These are phyloP conservation scores for Sungouiella blattae DNA, from an alignment of 805 yeast species.

Conservation along the genomic window DNA sequence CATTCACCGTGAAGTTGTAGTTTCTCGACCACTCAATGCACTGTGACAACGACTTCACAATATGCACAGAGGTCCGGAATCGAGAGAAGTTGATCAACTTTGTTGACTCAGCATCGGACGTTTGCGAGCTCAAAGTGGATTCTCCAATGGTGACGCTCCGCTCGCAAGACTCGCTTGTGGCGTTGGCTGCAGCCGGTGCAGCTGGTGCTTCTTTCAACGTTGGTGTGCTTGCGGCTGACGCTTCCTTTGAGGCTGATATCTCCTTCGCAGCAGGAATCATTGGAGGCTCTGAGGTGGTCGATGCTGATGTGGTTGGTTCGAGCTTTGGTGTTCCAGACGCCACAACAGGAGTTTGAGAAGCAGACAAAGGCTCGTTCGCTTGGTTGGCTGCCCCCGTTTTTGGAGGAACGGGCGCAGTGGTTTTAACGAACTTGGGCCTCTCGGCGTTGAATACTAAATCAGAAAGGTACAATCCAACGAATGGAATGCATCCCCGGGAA, in stretches of 20 bases:
- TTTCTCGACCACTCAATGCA: constrained; percentile 81
- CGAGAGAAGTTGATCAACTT: constrained; percentile 71
- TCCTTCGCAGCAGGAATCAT: constrained; percentile 7
- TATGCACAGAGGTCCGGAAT: constrained; percentile 69
- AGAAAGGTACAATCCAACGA: constrained; percentile 78
- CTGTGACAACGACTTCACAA: constrained; percentile 72
- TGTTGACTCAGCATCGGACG: constrained; percentile 18
- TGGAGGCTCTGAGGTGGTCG: background rate
- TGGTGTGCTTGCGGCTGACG: no score
- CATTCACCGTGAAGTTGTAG: constrained; percentile 53
- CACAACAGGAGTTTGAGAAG: no score
- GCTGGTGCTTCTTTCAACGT: background rate
- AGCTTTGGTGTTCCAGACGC: constrained; percentile 1
- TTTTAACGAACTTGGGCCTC: constrained; percentile 47
- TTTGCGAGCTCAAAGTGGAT: constrained; percentile 7
- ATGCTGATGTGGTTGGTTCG: constrained; percentile 1
- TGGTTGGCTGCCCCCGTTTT: no score
- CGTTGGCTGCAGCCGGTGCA: background rate
- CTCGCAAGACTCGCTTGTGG: constrained; percentile 3
- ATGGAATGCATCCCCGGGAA: constrained; percentile 81
- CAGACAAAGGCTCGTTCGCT: no score
- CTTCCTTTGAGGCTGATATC: background rate
- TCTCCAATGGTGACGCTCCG: constrained; percentile 9
- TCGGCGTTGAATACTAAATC: constrained; percentile 77
- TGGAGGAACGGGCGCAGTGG: constrained; percentile 2